Evolutionary conservation across 108 stramenopile genomes (phyloP), one percentile per base, ranked within the genome.

Genomic region (Nitzschia palea): DNA sequence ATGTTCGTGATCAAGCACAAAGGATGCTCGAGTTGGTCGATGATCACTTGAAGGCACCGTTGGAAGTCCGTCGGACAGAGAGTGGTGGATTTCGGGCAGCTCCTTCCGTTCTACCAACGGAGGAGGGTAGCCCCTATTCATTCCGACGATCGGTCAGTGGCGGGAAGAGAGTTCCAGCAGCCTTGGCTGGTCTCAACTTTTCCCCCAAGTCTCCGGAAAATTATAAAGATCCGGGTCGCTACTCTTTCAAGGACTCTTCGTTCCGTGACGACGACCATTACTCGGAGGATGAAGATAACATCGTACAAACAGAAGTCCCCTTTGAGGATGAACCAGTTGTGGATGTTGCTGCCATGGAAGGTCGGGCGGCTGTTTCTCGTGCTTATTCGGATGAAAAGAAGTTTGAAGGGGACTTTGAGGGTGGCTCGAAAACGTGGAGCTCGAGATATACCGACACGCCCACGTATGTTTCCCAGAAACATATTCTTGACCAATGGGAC

Each of bases 381-480:
- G 33, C 23, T 34, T 56, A 45, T 26, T 34, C 27, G n/a, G 29
- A 48, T 25, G 50, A 45, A 2, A 43, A 34, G 40, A 51, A 36
- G 37, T 68, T 68, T 40, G 62, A 57, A n/a, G 67, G 72, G 1
- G 72, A 69, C 61, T 70, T 59, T 61, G 53, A 60, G 1, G 56
- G 64, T 15, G 51, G 62, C 40, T 34, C 54, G 30, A 65, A 65
- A 6, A 52, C 54, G 1, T 89, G 87, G 90, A 79, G 80, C 26
- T 82, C 80, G 3, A 79, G 90, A 1, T 89, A 89, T 57, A 76
- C 82, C 5, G 67, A 69, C 37, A 65, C 34, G 56, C 45, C 58
- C 20, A 35, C 29, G 20, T 33, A 45, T 3, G 18, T 51, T 15
- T 44, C 55, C 0, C 47, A 52, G 29, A 66, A 73, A 18, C 51